phyloP scores from a whole-genome alignment of 306 rosid species.

The Nissolia schottii region DNA sequence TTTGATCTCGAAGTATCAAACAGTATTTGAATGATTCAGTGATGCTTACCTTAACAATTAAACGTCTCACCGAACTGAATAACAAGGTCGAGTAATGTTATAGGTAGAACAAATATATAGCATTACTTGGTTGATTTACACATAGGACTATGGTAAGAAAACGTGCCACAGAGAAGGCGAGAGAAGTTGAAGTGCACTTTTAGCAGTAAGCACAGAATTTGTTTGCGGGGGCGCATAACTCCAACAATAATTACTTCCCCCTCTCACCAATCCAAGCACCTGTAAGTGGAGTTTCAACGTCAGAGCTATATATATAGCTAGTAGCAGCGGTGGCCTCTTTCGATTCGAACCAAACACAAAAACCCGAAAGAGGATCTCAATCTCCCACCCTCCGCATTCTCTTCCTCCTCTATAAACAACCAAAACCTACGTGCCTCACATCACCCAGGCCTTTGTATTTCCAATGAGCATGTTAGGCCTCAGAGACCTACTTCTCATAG shows the following conservation, averaged over 20 bases:
- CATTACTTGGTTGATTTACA: no score
- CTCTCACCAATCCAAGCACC: background rate
- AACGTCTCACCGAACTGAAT: background rate
- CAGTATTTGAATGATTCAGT: background rate
- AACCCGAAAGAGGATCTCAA: no score
- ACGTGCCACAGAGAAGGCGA: background rate
- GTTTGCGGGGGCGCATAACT: background rate
- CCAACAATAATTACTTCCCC: background rate
- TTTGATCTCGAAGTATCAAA: background rate
- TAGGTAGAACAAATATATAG: no score
- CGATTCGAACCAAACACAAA: no score
- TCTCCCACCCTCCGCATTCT: no score
- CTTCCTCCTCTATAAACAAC: background rate
- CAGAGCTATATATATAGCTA: no score
- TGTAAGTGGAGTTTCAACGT: slow-evolving; percentile 22
- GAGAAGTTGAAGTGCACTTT: background rate
- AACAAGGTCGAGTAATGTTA: no score
- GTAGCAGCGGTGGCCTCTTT: no score
- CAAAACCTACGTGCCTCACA: background rate
- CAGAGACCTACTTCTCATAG: slow-evolving; percentile 68
- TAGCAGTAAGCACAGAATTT: background rate
- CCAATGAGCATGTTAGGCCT: slow-evolving; percentile 64
- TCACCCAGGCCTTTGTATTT: background rate
- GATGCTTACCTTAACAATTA: background rate
- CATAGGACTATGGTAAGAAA: background rate